These are phyloP conservation scores for Ceratobasidium theobromae DNA, from an alignment of 1,284 basidiomycete species.

Conservation along the genomic window DNA sequence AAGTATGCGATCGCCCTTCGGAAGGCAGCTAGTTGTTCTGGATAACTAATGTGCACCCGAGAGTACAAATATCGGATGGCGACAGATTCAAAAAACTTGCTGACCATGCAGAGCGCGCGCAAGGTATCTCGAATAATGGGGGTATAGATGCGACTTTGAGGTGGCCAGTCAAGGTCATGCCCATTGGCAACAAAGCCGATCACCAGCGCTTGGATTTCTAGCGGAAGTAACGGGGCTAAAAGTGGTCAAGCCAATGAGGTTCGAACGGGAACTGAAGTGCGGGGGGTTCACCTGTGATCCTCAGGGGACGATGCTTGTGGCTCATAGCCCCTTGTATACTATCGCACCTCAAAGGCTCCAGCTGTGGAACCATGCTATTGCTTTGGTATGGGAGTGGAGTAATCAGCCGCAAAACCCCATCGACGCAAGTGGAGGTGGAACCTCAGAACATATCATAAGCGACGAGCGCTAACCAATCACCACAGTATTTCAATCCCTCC, in stretches of 20 bases:
- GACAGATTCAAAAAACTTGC: slow-evolving; percentile 23
- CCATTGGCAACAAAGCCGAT: slow-evolving; percentile 7
- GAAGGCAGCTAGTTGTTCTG: slow-evolving; percentile 7
- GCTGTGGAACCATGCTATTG: slow-evolving; percentile 1
- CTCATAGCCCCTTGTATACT: too few relatives aligned
- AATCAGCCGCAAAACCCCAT: neutral
- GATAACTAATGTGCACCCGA: slow-evolving; percentile 8
- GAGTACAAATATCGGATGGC: slow-evolving; percentile 18
- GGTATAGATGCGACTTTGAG: neutral
- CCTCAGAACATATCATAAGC: neutral
- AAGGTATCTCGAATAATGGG: slow-evolving; percentile 6
- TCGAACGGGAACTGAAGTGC: too few relatives aligned
- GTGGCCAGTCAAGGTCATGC: neutral
- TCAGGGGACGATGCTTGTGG: too few relatives aligned
- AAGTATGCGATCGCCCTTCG: slow-evolving; percentile 21
- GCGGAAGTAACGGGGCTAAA: neutral
- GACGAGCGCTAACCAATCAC: slow-evolving; percentile 16
- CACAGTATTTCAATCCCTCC: too few relatives aligned
- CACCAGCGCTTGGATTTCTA: slow-evolving; percentile 14
- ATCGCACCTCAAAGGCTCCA: neutral
- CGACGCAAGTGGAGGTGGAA: neutral
- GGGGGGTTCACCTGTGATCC: neutral
- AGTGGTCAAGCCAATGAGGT: neutral
- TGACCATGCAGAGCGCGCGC: slow-evolving; percentile 8
- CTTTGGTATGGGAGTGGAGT: too few relatives aligned